Evolutionary conservation across 306 rosid species (phyloP).

Genomic region (Oxytropis ochrocephala): DNA sequence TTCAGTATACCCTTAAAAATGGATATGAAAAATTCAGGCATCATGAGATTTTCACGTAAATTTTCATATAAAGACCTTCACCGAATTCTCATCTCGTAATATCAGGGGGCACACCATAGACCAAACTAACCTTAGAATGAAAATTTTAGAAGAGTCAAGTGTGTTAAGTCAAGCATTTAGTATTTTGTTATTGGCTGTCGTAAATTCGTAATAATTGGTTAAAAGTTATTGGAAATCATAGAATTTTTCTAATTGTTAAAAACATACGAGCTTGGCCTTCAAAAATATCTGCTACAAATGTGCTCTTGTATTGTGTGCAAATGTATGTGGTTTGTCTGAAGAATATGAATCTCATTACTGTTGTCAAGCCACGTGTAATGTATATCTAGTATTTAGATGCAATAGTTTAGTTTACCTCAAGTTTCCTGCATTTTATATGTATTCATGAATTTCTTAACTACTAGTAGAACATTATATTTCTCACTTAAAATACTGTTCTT

Average conservation of each 20-base stretch:
- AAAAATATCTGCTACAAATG: not conserved
- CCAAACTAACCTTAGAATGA: not conserved
- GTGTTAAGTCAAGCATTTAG: not conserved
- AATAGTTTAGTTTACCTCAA: not conserved
- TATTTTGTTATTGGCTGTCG: not conserved
- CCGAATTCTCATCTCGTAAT: not conserved
- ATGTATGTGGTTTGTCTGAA: not conserved
- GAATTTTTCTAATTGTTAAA: not conserved
- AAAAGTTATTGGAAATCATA: not conserved
- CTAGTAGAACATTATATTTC: not conserved
- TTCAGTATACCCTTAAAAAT: not conserved
- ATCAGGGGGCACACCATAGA: not conserved
- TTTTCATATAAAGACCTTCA: not conserved
- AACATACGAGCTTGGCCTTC: not conserved
- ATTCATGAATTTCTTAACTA: not conserved
- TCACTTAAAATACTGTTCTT: not conserved
- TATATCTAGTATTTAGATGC: not conserved
- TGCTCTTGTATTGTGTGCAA: not conserved
- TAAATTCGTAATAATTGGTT: not conserved
- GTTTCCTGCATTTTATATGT: not conserved
- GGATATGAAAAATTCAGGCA: not conserved
- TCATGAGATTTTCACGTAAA: not conserved
- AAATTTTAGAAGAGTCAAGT: not conserved
- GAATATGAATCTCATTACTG: not conserved
- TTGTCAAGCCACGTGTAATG: not conserved